These are phyloP conservation scores for Platanus orientalis DNA, from an alignment of 164 flowering plant species.

Conservation along the genomic window DNA sequence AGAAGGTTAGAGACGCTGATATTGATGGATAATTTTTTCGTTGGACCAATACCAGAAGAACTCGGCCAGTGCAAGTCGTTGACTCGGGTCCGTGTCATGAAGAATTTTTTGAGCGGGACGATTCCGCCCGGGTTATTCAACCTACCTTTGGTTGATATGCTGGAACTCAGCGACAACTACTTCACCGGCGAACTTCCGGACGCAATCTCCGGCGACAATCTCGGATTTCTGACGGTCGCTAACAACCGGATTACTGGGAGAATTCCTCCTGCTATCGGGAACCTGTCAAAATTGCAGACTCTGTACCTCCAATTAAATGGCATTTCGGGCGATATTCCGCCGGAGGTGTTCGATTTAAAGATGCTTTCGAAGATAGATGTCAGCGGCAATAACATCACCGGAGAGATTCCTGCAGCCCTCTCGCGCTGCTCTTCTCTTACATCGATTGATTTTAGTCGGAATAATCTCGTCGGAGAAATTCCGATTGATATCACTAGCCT, in stretches of 20 bases:
- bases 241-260: slow-evolving; percentile 60
- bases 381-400: slow-evolving; percentile 49
- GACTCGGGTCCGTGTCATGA: slow-evolving; percentile 40
- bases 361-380: slow-evolving; percentile 37
- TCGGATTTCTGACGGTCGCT: slow-evolving; percentile 38
- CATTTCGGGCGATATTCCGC: slow-evolving; percentile 58
- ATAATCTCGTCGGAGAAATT: slow-evolving; percentile 52
- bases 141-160: slow-evolving; percentile 36
- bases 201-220: slow-evolving; percentile 34
- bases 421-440: slow-evolving; percentile 31
- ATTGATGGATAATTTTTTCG: slow-evolving; percentile 59
- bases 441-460: slow-evolving; percentile 55
- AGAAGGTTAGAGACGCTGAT: slow-evolving; percentile 52
- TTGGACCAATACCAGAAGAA: slow-evolving; percentile 69
- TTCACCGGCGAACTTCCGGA: slow-evolving; percentile 69
- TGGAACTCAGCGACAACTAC: slow-evolving; percentile 58
- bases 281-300: slow-evolving; percentile 34
- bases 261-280: slow-evolving; percentile 59
- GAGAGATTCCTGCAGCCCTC: slow-evolving; percentile 53
- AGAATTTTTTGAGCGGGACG: slow-evolving; percentile 56
- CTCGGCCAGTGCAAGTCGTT: slow-evolving; percentile 76
- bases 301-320: slow-evolving; percentile 47
- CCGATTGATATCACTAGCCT: slow-evolving; percentile 42
- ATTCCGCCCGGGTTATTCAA: slow-evolving; percentile 70
- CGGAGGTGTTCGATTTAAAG: slow-evolving; percentile 39